Evolutionary conservation across 2,329 filamentous ascomycete species (phyloP), one percentile per base, ranked within the genome.

Genomic region (Nemania sp.): DNA sequence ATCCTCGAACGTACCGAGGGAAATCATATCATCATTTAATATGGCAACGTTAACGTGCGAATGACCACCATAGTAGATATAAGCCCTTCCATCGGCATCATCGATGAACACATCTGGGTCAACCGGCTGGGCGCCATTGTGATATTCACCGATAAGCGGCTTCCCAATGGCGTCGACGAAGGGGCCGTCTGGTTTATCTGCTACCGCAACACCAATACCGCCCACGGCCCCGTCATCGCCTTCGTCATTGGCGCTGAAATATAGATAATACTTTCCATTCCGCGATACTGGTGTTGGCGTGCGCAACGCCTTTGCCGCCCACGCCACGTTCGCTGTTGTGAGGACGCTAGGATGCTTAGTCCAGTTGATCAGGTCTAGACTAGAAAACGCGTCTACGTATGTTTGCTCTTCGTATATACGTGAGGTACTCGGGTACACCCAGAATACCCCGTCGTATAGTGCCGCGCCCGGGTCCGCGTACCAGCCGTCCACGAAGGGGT

Each of bases 311-410:
- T 79, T 78, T 5, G 75, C 80, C 3, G 81, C 83, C 84, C 84
- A 86, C 5, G 77, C 67, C 53, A 83, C 75, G 41, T 77, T 66
- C 3, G 72, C 74, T 35, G 76, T 78, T 47, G 79, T 82, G n/a
- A 86, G 76, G 67, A 85, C 78, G 29, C 79, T 78, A 11, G 79
- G 73, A 68, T 85, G 80, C 64, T 82, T 84, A n/a, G 79, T 84
- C 84, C 84, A 86, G 62, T 81, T 78, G 47, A 85, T 72, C 51
- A 86, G 75, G 65, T 86, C 83, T 0, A 79, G 77, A 11, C 82
- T 85, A 1, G 83, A 85, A 74, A 86, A 86, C 58, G 83, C 83
- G 68, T 86, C 84, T 51, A 86, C 78, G 70, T 82, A 83, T 0
- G 81, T 85, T 74, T 86, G 84, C 27, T 81, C 57, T 22, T 82